Base-by-base conservation (phyloP, 768 basidiomycete species). In the Cyclocybe cylindracea region DNA sequence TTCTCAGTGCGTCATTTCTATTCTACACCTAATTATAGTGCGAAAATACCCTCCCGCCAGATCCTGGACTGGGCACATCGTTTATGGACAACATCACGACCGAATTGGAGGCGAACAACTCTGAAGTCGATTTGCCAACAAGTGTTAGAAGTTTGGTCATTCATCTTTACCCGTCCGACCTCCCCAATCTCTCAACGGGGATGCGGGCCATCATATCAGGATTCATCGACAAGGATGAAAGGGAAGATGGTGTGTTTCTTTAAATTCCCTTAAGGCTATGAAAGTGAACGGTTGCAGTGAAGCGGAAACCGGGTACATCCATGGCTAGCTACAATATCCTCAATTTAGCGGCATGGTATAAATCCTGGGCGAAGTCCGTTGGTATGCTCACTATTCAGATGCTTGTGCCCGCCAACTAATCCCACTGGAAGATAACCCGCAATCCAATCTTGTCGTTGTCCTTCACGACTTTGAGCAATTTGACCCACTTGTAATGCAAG, bases 381-480 rank as follows among this genome's bases (percentile, higher is more conserved):
- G 73, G 80, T 78, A 64, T 14, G 39, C 33, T 33, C 24, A 29
- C 6, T 6, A 49, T 11, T 11, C 9, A 6, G 7, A 13, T 11
- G 45, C 39, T 16, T 33, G 10, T 36, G 8, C 45, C 31, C 44
- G 11, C 48, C 46, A 32, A 16, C 24, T n/a, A 48, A n/a, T 49
- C 46, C 32, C 46, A 48, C 10, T 35, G 44, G 36, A 47, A n/a
- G 43, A 24, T 46, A 54, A 50, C 18, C 19, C 49, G 18, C 51
- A 55, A 9, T 77, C 62, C 8, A 68, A 75, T 35, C 75, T 91
- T 3, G 74, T 85, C 18, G 71, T 87, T 7, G 60, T 91, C 10
- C 60, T 91, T 16, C 87, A 89, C 50, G 85, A 88, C 50, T 89
- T 92, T 56, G 89, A 91, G 60, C 81, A 84, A 61, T 80, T 88